phyloP scores from a whole-genome alignment of 2,329 filamentous ascomycete genomes.

The Fusarium falciforme region DNA sequence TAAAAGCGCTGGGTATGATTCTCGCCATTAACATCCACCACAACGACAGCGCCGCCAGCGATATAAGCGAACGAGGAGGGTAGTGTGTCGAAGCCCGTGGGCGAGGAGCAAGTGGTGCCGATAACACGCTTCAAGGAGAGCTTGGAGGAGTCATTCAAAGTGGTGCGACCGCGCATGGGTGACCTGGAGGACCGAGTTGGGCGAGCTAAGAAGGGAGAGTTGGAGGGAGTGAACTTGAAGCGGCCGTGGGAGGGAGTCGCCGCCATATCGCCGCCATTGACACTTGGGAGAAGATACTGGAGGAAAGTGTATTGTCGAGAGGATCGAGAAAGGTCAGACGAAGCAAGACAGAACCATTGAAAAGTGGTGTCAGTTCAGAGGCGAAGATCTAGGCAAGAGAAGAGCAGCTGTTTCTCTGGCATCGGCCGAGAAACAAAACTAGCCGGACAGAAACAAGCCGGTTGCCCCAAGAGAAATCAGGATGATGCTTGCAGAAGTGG shows the following conservation, averaged over 20 bases:
- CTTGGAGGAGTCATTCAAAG: conserved; percentile 64
- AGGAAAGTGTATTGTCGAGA: conserved; percentile 18
- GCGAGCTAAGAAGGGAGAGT: conserved; percentile 75
- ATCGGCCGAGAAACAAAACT: conserved; percentile 7
- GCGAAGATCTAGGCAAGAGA: not conserved
- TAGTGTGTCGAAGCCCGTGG: conserved; percentile 87
- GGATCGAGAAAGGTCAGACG: conserved; percentile 13
- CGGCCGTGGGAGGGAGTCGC: conserved; percentile 68
- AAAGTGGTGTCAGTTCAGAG: conserved; percentile 13
- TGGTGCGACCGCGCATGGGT: conserved; percentile 62
- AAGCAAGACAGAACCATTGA: conserved; percentile 22
- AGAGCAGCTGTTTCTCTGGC: not conserved
- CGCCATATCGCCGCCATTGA: conserved; percentile 70
- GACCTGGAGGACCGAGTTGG: conserved; percentile 72
- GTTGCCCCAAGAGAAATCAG: conserved; percentile 11
- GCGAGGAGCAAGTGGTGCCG: conserved; percentile 86
- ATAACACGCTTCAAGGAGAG: conserved; percentile 86
- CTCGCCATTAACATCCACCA: conserved; percentile 81
- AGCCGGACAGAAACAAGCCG: conserved; percentile 7
- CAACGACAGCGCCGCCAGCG: conserved; percentile 91
- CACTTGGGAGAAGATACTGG: conserved; percentile 34
- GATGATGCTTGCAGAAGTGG: conserved; percentile 42
- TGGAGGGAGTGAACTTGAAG: conserved; percentile 79
- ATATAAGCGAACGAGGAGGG: conserved; percentile 87
- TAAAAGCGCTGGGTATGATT: conserved; percentile 85